Conservation (phyloP, 768 basidiomycete genomes). For the Phaeotremella fagi region DNA sequence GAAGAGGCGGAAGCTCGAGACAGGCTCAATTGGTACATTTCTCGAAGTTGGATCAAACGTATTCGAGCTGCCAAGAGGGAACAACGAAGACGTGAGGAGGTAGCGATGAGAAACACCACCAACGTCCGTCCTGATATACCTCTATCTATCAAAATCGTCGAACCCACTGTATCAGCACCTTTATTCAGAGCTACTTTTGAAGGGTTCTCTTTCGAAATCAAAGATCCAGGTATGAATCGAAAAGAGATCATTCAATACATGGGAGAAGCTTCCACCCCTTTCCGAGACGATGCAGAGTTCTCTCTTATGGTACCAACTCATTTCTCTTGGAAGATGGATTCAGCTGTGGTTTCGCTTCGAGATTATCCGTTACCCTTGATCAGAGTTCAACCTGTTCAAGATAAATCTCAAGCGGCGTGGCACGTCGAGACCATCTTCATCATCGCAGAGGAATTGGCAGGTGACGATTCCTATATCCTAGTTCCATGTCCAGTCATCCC, state of each 20-base stretch:
- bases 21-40: constrained; percentile 65
- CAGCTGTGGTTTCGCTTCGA: constrained; percentile 63
- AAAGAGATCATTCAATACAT: constrained; percentile 51
- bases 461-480: constrained; percentile 64
- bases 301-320: constrained; percentile 79
- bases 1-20: constrained; percentile 66
- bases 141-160: constrained; percentile 49
- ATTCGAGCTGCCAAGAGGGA: constrained; percentile 53
- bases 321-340: constrained; percentile 62
- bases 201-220: constrained; percentile 58
- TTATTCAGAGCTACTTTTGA: constrained; percentile 65
- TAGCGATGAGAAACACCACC: constrained; percentile 53
- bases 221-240: constrained; percentile 59
- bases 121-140: constrained; percentile 16
- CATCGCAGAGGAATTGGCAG: constrained; percentile 79
- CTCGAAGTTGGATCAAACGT: constrained; percentile 66
- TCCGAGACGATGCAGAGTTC: constrained; percentile 67
- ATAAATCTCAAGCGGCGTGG: constrained; percentile 51
- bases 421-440: constrained; percentile 69
- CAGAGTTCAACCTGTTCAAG: constrained; percentile 57
- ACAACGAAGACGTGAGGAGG: constrained; percentile 56
- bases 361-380: constrained; percentile 86
- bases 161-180: constrained; percentile 54
- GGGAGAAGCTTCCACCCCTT: constrained; percentile 60
- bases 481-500: constrained; percentile 63